These are phyloP conservation scores for Magnolia kwangsiensis DNA, from an alignment of 164 flowering plant genomes.

Conservation along the genomic window DNA sequence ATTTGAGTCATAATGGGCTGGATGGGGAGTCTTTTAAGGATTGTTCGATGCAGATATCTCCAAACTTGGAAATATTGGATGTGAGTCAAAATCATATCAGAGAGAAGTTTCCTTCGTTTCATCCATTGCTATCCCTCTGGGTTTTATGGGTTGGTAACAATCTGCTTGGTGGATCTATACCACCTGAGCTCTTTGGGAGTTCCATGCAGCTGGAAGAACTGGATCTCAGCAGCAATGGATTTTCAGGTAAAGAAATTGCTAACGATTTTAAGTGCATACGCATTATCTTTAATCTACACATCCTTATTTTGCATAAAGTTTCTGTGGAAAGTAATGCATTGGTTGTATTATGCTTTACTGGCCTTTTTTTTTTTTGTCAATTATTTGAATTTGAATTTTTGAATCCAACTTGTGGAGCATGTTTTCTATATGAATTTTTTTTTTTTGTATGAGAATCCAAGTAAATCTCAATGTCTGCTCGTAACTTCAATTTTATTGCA, in stretches of 20 bases:
- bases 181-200: constrained; percentile 52
- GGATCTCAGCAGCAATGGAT: constrained; percentile 88
- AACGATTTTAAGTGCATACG: background rate
- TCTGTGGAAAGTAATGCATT: background rate
- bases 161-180: constrained; percentile 58
- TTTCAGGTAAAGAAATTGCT: constrained; percentile 54
- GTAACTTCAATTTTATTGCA: no score
- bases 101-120: constrained; percentile 68
- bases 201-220: constrained; percentile 53
- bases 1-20: no score
- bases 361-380: no score
- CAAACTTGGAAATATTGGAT: constrained; percentile 70
- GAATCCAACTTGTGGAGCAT: no score
- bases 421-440: no score
- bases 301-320: no score
- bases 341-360: background rate
- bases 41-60: constrained; percentile 52
- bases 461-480: no score
- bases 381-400: no score
- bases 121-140: constrained; percentile 41
- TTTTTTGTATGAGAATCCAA: no score
- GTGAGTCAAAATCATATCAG: constrained; percentile 51
- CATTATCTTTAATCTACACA: no score
- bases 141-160: constrained; percentile 58
- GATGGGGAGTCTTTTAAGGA: no score